Percentiles rank a stretch among this genome's conserved stretches.
These are phyloP conservation scores for Cucurbita argyrosperma DNA, from an alignment of 306 rosid species.

Conservation along the genomic window DNA sequence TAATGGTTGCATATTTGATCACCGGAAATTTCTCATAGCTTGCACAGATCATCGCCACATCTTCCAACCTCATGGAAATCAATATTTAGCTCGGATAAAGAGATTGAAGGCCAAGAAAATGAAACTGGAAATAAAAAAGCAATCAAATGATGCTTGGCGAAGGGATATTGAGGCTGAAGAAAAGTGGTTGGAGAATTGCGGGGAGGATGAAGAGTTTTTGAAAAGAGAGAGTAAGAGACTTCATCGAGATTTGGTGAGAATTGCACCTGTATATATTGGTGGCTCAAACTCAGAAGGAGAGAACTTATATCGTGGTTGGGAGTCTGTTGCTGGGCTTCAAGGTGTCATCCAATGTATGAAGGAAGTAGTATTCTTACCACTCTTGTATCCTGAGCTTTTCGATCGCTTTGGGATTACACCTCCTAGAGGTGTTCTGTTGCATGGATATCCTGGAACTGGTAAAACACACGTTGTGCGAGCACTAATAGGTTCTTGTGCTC, in stretches of 20 bases:
- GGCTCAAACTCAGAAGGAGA: constrained; percentile 53
- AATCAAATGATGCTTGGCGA: constrained; percentile 60
- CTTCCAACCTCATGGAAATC: constrained; percentile 71
- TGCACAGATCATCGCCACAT: constrained; percentile 88
- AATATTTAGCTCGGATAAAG: constrained; percentile 51
- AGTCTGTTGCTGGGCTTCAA: constrained; percentile 98
- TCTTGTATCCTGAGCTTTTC: constrained; percentile 82
- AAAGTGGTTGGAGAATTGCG: constrained; percentile 95
- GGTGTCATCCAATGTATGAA: constrained; percentile 92
- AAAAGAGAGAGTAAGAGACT: constrained; percentile 97
- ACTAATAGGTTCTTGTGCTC: constrained; percentile 90
- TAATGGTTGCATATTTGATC: constrained; percentile 87
- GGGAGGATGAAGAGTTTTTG: constrained; percentile 98
- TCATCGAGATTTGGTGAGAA: constrained; percentile 88
- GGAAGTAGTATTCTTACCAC: constrained; percentile 90
- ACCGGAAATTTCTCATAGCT: constrained; percentile 94
- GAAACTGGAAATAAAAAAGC: constrained; percentile 72
- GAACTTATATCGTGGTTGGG: constrained; percentile 83
- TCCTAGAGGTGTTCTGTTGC: constrained; percentile 93
- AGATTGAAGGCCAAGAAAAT: constrained; percentile 74
- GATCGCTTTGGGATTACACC: constrained; percentile 79
- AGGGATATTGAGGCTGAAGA: constrained; percentile 90
- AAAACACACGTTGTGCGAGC: constrained; percentile 92
- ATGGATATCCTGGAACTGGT: constrained; percentile 98
- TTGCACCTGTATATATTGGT: constrained; percentile 90